A percentile compares a stretch with the other conserved stretches of the same genome.
Conservation (phyloP, 148 eudicot genomes). For the Limonium bicolor region DNA sequence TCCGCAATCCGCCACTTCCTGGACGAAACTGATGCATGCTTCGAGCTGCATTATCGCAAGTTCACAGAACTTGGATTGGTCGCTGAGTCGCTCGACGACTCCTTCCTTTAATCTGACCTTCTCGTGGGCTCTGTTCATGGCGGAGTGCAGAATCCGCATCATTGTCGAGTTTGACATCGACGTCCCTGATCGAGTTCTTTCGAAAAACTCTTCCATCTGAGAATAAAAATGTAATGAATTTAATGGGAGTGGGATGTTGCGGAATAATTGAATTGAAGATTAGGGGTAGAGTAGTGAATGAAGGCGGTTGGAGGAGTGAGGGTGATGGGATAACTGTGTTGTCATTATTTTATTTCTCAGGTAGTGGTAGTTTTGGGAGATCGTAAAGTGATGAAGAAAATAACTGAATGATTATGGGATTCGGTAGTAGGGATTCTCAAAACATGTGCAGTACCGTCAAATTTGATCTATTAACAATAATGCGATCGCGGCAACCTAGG, state of each 20-base stretch:
- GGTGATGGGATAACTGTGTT: too few species aligned
- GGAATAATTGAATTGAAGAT: background rate
- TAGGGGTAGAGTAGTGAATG: too few species aligned
- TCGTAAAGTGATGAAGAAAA: too few species aligned
- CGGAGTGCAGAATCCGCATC: slow-evolving; percentile 43
- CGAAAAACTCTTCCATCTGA: slow-evolving; percentile 39
- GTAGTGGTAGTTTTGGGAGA: too few species aligned
- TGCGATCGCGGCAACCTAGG: too few species aligned
- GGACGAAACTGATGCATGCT: slow-evolving; percentile 28
- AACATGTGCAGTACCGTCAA: too few species aligned
- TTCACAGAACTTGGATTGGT: slow-evolving; percentile 56
- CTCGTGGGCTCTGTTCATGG: slow-evolving; percentile 54
- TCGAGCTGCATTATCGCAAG: slow-evolving; percentile 48
- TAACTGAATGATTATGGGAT: too few species aligned
- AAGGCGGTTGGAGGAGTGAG: too few species aligned
- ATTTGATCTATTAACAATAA: too few species aligned
- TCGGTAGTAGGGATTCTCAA: too few species aligned
- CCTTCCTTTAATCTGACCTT: slow-evolving; percentile 34
- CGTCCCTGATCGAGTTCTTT: slow-evolving; percentile 23
- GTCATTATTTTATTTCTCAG: too few species aligned
- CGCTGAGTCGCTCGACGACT: slow-evolving; percentile 33
- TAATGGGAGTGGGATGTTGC: background rate
- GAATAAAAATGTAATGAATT: too few species aligned
- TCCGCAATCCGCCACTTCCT: slow-evolving; percentile 22
- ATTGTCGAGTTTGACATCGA: slow-evolving; percentile 29